phyloP scores from a whole-genome alignment of 192 early-diverging fungal genomes.

The Linnemannia hyalina region DNA sequence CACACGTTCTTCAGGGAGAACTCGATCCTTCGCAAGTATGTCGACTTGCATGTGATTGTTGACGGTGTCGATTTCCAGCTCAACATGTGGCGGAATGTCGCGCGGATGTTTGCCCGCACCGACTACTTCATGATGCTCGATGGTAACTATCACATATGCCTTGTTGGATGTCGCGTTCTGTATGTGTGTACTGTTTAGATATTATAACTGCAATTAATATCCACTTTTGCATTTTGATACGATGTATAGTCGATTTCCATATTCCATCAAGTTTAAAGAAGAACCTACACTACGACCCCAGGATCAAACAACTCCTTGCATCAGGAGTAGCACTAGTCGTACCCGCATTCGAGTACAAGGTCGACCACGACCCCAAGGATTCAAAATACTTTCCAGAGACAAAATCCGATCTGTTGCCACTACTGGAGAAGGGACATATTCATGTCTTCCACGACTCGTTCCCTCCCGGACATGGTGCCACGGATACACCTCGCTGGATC shows the following conservation, averaged over 20 bases:
- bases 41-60: conserved; percentile 71
- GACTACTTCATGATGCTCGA: conserved; percentile 75
- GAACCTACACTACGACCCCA: conserved; percentile 52
- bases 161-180: not conserved
- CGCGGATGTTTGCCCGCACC: conserved; percentile 72
- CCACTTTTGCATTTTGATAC: not conserved
- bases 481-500: conserved; percentile 65
- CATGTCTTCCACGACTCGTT: conserved; percentile 69
- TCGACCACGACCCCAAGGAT: conserved; percentile 65
- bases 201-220: not conserved
- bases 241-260: conserved; percentile 63
- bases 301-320: conserved; percentile 60
- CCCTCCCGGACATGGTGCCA: conserved; percentile 68
- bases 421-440: conserved; percentile 61
- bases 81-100: conserved; percentile 76
- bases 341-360: conserved; percentile 70
- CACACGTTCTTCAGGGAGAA: conserved; percentile 62
- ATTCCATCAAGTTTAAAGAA: conserved; percentile 66
- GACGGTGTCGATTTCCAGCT: conserved; percentile 73
- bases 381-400: conserved; percentile 64
- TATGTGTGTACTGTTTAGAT: not conserved
- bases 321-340: conserved; percentile 66
- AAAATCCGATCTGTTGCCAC: conserved; percentile 59
- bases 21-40: conserved; percentile 60
- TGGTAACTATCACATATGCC: conserved; percentile 28